A percentile compares a stretch with the other conserved stretches of the same genome.
Evolutionary conservation across 176 grass and related monocot species (phyloP).

Genomic region (Urochloa ruziziensis): DNA sequence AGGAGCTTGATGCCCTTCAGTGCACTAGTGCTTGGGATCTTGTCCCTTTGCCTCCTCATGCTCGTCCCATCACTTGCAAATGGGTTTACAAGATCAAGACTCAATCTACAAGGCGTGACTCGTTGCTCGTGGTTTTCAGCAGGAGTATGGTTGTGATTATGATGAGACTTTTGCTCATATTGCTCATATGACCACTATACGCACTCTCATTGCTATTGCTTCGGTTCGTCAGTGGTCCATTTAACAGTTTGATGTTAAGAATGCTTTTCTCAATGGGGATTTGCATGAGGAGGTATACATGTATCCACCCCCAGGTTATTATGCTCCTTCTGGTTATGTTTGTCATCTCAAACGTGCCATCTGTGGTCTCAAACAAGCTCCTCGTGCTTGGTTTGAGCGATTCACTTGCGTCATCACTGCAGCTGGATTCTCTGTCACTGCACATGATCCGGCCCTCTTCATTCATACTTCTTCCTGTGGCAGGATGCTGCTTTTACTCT

Average conservation of each 20-base stretch:
- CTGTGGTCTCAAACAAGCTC: background rate
- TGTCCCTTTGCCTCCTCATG: background rate
- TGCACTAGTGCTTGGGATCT: background rate
- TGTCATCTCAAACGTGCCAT: background rate
- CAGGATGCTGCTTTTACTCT: background rate
- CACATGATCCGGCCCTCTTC: background rate
- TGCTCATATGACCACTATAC: background rate
- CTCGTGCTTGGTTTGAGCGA: background rate
- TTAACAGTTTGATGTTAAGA: too few species aligned
- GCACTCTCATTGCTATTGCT: background rate
- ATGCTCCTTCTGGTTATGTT: too few species aligned
- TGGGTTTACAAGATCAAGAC: background rate
- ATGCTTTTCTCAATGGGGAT: background rate
- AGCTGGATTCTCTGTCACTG: background rate
- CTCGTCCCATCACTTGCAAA: background rate
- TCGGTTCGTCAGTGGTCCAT: background rate
- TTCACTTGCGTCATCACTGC: background rate
- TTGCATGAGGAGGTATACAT: too few species aligned
- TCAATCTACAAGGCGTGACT: background rate
- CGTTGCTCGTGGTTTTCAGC: too few species aligned
- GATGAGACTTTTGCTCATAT: too few species aligned
- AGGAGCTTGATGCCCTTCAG: background rate
- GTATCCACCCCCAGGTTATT: too few species aligned
- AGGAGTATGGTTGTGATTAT: too few species aligned
- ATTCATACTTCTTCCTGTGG: background rate